Conservation (phyloP, 2,329 filamentous ascomycete species). For the Colletotrichum theobromicola region DNA sequence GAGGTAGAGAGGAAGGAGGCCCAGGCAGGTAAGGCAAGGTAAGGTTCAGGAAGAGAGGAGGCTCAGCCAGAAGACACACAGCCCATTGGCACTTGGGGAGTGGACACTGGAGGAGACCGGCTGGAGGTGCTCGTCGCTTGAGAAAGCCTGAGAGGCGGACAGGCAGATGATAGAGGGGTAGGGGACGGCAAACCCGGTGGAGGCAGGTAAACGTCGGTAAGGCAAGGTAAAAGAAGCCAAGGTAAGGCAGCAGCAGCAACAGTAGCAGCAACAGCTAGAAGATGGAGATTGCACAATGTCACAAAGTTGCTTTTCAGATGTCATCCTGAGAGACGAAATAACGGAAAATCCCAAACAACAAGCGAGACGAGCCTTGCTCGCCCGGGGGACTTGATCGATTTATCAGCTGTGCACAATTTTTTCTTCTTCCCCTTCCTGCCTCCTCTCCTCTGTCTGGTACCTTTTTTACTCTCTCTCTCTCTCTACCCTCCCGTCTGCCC, state of each 20-base stretch:
- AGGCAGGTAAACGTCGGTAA: neutral
- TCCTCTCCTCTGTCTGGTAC: neutral
- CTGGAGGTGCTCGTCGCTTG: neutral
- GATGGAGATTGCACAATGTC: constrained; percentile 12
- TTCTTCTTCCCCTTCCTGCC: neutral
- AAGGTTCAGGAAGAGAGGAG: neutral
- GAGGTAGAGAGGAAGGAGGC: neutral
- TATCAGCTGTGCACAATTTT: constrained; percentile 22
- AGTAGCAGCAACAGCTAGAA: neutral
- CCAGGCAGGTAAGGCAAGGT: neutral
- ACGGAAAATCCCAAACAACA: constrained; percentile 1
- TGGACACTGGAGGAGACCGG: neutral
- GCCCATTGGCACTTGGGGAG: constrained; percentile 10
- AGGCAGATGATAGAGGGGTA: neutral
- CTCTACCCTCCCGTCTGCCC: neutral
- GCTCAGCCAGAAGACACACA: constrained; percentile 18
- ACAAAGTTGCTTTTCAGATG: constrained; percentile 14
- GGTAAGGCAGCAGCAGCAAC: neutral
- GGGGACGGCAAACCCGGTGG: neutral
- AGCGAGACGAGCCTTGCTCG: constrained; percentile 9
- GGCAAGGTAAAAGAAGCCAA: neutral
- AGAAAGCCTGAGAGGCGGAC: constrained; percentile 2
- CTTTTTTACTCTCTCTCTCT: neutral
- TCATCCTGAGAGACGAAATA: neutral
- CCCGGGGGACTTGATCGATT: constrained; percentile 13